Percentiles rank a stretch among this genome's conserved stretches.
Evolutionary conservation across 768 basidiomycete species (phyloP).

Genomic region (Cystobasidium tubakii): DNA sequence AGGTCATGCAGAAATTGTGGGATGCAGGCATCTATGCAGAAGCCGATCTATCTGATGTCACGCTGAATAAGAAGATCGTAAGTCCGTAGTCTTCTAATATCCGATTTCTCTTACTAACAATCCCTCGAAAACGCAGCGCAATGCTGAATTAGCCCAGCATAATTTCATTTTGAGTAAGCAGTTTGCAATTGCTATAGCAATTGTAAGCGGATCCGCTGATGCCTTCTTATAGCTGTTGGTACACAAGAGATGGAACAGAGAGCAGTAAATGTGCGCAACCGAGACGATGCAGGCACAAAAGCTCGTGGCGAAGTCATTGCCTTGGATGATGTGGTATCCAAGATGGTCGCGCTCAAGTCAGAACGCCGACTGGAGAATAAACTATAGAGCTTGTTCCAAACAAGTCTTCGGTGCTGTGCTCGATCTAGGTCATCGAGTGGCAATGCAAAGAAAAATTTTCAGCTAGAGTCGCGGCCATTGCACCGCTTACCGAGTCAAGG

Average conservation of each 20-base stretch:
- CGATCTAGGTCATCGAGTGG: not conserved
- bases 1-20: constrained; percentile 65
- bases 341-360: constrained; percentile 67
- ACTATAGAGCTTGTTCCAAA: constrained; percentile 45
- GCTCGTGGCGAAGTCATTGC: constrained; percentile 60
- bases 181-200: not conserved
- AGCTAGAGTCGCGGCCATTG: not conserved
- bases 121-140: constrained; percentile 53
- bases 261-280: constrained; percentile 91
- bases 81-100: not conserved
- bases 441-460: not conserved
- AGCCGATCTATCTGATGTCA: constrained; percentile 84
- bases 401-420: not conserved
- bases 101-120: not conserved
- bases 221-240: constrained; percentile 67
- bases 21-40: constrained; percentile 75
- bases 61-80: constrained; percentile 84
- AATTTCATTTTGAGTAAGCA: constrained; percentile 88
- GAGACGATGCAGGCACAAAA: constrained; percentile 85
- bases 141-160: constrained; percentile 94
- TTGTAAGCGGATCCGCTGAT: not conserved
- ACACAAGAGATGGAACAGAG: constrained; percentile 77
- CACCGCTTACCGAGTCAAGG: not conserved
- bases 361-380: constrained; percentile 57
- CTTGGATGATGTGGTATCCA: constrained; percentile 64